Evolutionary conservation across 805 yeast genomes (phyloP).

Genomic region (Ogataea minuta): DNA sequence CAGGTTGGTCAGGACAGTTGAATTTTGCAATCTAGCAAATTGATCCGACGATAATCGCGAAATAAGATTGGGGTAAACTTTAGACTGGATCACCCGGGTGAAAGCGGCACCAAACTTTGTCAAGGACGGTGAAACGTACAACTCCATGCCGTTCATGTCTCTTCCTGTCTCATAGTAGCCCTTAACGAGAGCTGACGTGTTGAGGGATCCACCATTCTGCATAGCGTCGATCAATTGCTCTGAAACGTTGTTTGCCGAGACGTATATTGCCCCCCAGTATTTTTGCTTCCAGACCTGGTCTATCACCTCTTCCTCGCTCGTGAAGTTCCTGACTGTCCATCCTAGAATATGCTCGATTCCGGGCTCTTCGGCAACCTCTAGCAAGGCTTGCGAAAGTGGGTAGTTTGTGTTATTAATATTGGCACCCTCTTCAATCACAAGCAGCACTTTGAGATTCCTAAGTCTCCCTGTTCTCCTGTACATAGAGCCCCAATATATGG

Average conservation of each 20-base stretch:
- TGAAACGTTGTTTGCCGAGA: slow-evolving; percentile 43
- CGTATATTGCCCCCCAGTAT: slow-evolving; percentile 64
- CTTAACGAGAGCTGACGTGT: slow-evolving; percentile 24
- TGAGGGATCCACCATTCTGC: slow-evolving; percentile 31
- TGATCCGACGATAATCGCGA: slow-evolving; percentile 26
- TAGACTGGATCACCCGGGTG: slow-evolving; percentile 13
- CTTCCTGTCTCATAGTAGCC: slow-evolving; percentile 59
- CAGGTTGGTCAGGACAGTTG: slow-evolving; percentile 19
- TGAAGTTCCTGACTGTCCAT: slow-evolving; percentile 37
- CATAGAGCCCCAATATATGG: slow-evolving; percentile 52
- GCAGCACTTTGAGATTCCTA: slow-evolving; percentile 37
- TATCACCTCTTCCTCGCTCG: slow-evolving; percentile 37
- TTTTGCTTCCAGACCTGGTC: slow-evolving; percentile 50
- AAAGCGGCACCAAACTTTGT: slow-evolving; percentile 35
- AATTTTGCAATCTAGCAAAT: slow-evolving; percentile 21
- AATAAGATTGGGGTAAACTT: slow-evolving; percentile 31
- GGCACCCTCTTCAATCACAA: slow-evolving; percentile 37
- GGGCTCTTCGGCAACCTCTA: slow-evolving; percentile 16
- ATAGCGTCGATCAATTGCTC: slow-evolving; percentile 42
- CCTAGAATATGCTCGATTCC: slow-evolving; percentile 28
- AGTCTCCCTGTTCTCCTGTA: slow-evolving; percentile 32
- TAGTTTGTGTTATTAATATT: slow-evolving; percentile 25
- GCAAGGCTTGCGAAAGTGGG: slow-evolving; percentile 33
- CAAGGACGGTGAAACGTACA: slow-evolving; percentile 46
- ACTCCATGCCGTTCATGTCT: slow-evolving; percentile 49